A percentile compares a stretch with the other conserved stretches of the same genome.
Conservation (phyloP, 73 alveolate genomes). For the Urostyla sp. region DNA sequence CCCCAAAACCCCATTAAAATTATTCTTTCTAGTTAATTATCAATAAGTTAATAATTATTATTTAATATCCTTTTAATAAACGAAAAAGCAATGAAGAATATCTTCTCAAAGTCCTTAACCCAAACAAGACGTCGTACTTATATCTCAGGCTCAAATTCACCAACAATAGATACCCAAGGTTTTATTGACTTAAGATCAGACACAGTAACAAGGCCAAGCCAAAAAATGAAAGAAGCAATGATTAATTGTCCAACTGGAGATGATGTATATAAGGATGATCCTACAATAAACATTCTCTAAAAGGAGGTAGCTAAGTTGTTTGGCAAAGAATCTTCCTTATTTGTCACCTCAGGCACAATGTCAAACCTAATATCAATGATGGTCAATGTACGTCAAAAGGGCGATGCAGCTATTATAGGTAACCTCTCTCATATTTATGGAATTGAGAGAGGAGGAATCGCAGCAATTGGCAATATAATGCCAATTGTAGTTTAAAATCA, state of each 20-base stretch:
- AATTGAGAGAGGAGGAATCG: constrained; percentile 72
- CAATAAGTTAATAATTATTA: too few relatives aligned
- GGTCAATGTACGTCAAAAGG: constrained; percentile 42
- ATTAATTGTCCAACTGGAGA: constrained; percentile 75
- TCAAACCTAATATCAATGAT: constrained; percentile 50
- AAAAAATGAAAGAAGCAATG: constrained; percentile 72
- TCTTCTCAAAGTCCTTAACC: too few relatives aligned
- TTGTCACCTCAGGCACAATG: constrained; percentile 77
- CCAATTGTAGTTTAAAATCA: constrained; percentile 48
- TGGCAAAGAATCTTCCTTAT: constrained; percentile 76
- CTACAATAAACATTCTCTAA: constrained; percentile 65
- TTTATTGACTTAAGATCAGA: constrained; percentile 77
- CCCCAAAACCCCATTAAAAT: too few relatives aligned
- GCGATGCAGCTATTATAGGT: constrained; percentile 65
- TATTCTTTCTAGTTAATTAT: too few relatives aligned
- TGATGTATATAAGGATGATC: constrained; percentile 77
- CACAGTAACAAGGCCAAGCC: constrained; percentile 74
- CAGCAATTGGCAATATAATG: constrained; percentile 60
- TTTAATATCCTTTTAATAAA: too few relatives aligned
- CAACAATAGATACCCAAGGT: background rate
- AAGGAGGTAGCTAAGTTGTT: constrained; percentile 58
- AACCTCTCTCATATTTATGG: constrained; percentile 52
- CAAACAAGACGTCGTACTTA: too few relatives aligned
- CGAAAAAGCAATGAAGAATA: too few relatives aligned
- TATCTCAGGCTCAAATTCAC: too few relatives aligned